Base-by-base conservation (phyloP, 306 rosid species). In the Leucaena leucocephala region DNA sequence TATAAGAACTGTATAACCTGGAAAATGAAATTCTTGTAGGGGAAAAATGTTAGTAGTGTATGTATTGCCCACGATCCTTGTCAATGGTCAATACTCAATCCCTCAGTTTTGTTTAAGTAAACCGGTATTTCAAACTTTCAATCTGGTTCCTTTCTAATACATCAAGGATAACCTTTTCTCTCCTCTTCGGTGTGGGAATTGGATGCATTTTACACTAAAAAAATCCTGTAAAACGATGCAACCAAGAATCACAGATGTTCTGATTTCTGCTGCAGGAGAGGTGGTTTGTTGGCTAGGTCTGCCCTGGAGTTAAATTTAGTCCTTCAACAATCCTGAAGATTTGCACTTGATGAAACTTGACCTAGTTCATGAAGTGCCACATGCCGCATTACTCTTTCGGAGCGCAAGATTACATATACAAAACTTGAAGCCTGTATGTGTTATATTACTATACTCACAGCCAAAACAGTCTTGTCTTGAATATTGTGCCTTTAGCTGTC, bases 261-360 rank as follows among this genome's bases (percentile, higher is more conserved):
- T 61, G 14, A 40, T 76, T 71, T 50, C 71, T 77, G 40, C 35
- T 85, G 84, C 88, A 95, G 99, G 92, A 90, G 84, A 80, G 97
- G 98, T 57, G 98, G 97, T 73, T 46, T 88, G 64, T 79, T 95
- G 68, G 99, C 94, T 38, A 91, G 78, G 89, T 84, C 91, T 70
- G 92, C 99, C 13, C 80, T 61, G 45, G 98, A 95, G 82, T 80
- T 95, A 79, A 93, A 82, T 77, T 86, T 95, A 71, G 90, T 95
- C 85, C 97, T 95, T 82, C 97, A 91, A 88, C 85, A 87, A 81
- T 86, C 89, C 35, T 91, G 75, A 84, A 58, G 77, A 69, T 58
- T 76, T n/a, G 55, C 50, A 44, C 8, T 38, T 39, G 15, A 75
- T 35, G 77, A 78, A 81, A 62, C 46, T 72, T 65, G 62, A 58